phyloP scores from a whole-genome alignment of 768 basidiomycete genomes.

The Russula lepida region DNA sequence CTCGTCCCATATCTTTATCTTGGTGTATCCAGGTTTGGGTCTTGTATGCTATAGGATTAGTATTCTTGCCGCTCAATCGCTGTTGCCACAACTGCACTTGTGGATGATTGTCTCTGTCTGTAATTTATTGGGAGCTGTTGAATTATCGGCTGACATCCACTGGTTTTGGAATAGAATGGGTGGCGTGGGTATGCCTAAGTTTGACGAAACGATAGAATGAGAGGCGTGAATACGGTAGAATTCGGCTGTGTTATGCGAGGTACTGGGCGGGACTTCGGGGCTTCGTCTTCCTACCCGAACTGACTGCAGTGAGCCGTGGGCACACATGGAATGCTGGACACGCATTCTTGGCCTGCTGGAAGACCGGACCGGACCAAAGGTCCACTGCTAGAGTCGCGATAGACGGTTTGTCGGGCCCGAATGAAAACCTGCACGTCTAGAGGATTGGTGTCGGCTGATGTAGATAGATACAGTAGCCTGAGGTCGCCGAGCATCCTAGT shows the following conservation, averaged over 20 bases:
- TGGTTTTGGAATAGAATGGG: not conserved
- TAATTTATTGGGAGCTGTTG: conserved; percentile 7
- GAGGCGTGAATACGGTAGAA: too few relatives aligned
- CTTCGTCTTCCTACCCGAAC: too few relatives aligned
- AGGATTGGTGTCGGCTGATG: too few relatives aligned
- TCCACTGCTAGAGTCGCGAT: not conserved
- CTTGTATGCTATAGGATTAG: conserved; percentile 23
- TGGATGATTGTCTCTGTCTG: conserved; percentile 1
- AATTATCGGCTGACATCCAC: not conserved
- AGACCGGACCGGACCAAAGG: not conserved
- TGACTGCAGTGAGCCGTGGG: not conserved
- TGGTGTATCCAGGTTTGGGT: conserved; percentile 15
- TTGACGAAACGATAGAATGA: too few relatives aligned
- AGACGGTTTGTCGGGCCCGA: not conserved
- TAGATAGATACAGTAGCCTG: too few relatives aligned
- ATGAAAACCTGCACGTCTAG: too few relatives aligned
- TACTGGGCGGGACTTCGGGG: too few relatives aligned
- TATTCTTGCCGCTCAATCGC: conserved; percentile 1
- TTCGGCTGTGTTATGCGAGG: not conserved
- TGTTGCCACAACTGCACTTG: not conserved
- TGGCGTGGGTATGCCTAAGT: not conserved
- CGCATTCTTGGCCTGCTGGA: too few relatives aligned
- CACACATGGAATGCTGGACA: too few relatives aligned
- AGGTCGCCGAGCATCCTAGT: too few relatives aligned
- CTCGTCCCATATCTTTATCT: conserved; percentile 16